Evolutionary conservation across 2,329 filamentous ascomycete species (phyloP).

Genomic region (Dactylellina cionopaga): DNA sequence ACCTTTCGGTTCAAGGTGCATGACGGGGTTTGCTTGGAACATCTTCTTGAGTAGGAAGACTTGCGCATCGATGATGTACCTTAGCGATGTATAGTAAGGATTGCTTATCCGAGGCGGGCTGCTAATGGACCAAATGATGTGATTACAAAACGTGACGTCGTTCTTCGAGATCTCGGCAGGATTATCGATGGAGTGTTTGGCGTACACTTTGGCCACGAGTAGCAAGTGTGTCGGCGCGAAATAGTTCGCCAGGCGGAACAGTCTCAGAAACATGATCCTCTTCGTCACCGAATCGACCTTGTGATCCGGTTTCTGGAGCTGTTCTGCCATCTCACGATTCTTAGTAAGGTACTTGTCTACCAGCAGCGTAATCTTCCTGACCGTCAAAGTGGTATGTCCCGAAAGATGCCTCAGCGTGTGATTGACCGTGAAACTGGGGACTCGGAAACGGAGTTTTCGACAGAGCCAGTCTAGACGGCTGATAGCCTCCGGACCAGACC

Average conservation of each 20-base stretch:
- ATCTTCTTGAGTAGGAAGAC: slow-evolving; percentile 37
- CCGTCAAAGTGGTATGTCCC: slow-evolving; percentile 22
- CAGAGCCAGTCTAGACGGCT: slow-evolving; percentile 37
- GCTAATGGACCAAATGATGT: slow-evolving; percentile 41
- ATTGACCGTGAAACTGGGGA: slow-evolving; percentile 29
- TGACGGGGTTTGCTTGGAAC: slow-evolving; percentile 36
- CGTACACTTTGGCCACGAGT: slow-evolving; percentile 27
- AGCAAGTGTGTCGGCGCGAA: slow-evolving; percentile 28
- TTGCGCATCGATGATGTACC: slow-evolving; percentile 46
- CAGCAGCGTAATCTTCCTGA: slow-evolving; percentile 14
- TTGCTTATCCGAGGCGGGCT: slow-evolving; percentile 16
- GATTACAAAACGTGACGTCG: slow-evolving; percentile 41
- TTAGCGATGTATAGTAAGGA: slow-evolving; percentile 28
- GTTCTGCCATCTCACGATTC: slow-evolving; percentile 24
- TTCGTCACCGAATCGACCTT: slow-evolving; percentile 34
- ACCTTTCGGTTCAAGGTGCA: slow-evolving; percentile 45
- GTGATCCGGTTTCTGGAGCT: neutral
- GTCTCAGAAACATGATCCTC: slow-evolving; percentile 40
- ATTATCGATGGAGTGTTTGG: slow-evolving; percentile 42
- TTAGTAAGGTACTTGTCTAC: slow-evolving; percentile 26
- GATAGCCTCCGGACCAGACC: slow-evolving; percentile 26
- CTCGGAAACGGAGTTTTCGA: slow-evolving; percentile 20
- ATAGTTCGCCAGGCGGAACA: slow-evolving; percentile 40
- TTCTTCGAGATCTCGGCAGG: slow-evolving; percentile 33
- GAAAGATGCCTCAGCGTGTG: slow-evolving; percentile 41